Conservation (phyloP, 441 rosid genomes). For the Theobroma grandiflorum region DNA sequence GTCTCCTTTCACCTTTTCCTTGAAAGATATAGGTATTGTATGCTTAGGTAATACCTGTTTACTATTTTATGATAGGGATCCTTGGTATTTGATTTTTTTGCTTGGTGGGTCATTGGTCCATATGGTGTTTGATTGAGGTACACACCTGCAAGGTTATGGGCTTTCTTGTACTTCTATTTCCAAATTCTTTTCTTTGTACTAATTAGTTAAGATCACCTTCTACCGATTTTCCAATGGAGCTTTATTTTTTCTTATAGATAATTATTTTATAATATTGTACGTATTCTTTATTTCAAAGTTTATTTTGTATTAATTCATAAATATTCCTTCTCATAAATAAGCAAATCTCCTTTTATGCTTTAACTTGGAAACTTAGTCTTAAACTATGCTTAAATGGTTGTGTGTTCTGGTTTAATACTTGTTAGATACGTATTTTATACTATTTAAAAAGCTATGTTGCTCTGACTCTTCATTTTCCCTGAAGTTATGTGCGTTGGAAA, state of each 20-base stretch:
- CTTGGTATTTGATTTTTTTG: conserved; percentile 13
- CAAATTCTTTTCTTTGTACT: neutral
- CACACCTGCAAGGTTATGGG: neutral
- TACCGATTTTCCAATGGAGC: neutral
- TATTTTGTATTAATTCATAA: conserved; percentile 4
- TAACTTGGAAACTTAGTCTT: conserved; percentile 9
- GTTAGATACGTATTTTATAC: neutral
- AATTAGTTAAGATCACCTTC: conserved; percentile 8
- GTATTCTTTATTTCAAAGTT: neutral
- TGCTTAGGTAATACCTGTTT: neutral
- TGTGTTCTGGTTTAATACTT: neutral
- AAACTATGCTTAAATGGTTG: neutral
- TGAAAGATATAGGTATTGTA: conserved; percentile 10
- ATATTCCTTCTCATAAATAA: neutral
- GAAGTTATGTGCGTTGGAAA: neutral
- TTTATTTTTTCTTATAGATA: neutral
- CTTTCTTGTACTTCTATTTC: neutral
- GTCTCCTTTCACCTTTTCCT: neutral
- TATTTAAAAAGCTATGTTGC: neutral
- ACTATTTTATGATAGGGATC: neutral
- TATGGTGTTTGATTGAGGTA: conserved; percentile 24
- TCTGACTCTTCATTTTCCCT: neutral
- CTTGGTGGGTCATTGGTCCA: conserved; percentile 14
- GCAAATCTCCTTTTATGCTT: neutral
- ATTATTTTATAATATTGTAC: conserved; percentile 1